Percentiles rank a stretch among this genome's conserved stretches.
Conservation (phyloP, 2,329 filamentous ascomycete genomes). For the Macrophomina phaseolina region DNA sequence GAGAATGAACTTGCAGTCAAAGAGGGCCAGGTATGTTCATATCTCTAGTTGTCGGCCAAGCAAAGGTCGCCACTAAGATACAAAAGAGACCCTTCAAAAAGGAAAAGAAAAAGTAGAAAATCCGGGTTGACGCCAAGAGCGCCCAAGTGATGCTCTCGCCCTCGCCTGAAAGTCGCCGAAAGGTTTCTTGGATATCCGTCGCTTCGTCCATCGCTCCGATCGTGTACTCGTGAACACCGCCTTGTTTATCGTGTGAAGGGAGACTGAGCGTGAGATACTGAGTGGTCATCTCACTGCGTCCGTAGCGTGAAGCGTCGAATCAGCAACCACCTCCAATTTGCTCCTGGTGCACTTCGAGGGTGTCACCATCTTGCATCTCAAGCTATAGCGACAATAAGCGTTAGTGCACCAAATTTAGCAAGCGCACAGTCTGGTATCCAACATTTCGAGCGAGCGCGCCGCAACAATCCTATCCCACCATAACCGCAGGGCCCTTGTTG, state of each 20-base stretch:
- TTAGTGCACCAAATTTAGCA: not conserved
- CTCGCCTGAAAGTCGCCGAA: slow-evolving; percentile 19
- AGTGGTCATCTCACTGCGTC: not conserved
- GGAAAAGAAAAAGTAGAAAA: slow-evolving; percentile 7
- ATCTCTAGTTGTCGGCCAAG: slow-evolving; percentile 19
- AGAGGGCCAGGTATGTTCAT: not conserved
- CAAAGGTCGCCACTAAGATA: slow-evolving; percentile 25
- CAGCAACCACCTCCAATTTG: slow-evolving; percentile 78
- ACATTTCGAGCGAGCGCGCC: not conserved
- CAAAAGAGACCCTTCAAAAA: slow-evolving; percentile 5
- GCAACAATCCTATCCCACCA: not conserved
- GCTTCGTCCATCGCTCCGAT: slow-evolving; percentile 21
- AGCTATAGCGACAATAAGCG: slow-evolving; percentile 63
- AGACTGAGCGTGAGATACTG: not conserved
- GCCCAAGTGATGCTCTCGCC: slow-evolving; percentile 25
- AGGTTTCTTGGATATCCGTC: slow-evolving; percentile 20
- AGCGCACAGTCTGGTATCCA: not conserved
- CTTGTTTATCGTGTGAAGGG: slow-evolving; percentile 14
- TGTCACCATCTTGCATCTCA: slow-evolving; percentile 96
- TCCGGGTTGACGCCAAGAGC: slow-evolving; percentile 24
- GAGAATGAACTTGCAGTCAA: slow-evolving; percentile 6
- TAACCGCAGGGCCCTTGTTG: not conserved
- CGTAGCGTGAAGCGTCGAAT: slow-evolving; percentile 13
- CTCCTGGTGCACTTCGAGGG: slow-evolving; percentile 96
- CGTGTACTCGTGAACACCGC: slow-evolving; percentile 23